Base-by-base conservation (phyloP, 1,139 yeast species). In the Yamadazyma aaseri region DNA sequence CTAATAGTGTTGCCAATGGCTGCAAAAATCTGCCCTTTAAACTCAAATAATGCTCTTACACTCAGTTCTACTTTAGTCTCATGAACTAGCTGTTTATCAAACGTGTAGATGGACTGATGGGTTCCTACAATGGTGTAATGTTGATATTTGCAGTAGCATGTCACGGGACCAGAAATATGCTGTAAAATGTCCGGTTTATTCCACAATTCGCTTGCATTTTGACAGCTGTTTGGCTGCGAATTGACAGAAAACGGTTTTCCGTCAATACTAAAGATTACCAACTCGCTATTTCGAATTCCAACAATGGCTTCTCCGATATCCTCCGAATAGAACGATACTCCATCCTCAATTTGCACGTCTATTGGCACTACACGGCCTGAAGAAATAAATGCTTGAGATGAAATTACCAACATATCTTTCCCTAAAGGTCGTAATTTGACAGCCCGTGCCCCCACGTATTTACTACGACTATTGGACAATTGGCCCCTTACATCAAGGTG, bases 401-500 rank as follows among this genome's bases (percentile, higher is more conserved):
- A 69, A 21, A 71, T 54, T 0, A 76, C 77, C 27, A 73, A 47
- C 1, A 63, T 46, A 9, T 53, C 40, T 3, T 55, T 47, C 7
- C 49, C 50, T 12, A 46, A 32, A 2, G 45, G 41, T n/a, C 75
- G 65, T 16, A 87, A 59, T 6, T 51, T 49, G 1, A 89, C 82
- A 0, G 86, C 77, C 24, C 69, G 67, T 0, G 84, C 71, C 0
- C 96, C 97, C 34, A 85, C 60, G 51, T 80, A 87, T 51, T 84
- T 80, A n/a, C 79, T 76, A 44, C 86, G 66, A 0, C 90, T 76
- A 42, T 82, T 83, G 1, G 77, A 65, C 10, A 90, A 58, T 32
- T 74, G 73, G 1, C 96, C 97, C 3, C 81, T 67, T 3, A 65
- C 52, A 1, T 59, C 55, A 47, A 63, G 63, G 7, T 36, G 31